phyloP scores from a whole-genome alignment of 345 rosid species.

The Rhodamnia rubescens region DNA sequence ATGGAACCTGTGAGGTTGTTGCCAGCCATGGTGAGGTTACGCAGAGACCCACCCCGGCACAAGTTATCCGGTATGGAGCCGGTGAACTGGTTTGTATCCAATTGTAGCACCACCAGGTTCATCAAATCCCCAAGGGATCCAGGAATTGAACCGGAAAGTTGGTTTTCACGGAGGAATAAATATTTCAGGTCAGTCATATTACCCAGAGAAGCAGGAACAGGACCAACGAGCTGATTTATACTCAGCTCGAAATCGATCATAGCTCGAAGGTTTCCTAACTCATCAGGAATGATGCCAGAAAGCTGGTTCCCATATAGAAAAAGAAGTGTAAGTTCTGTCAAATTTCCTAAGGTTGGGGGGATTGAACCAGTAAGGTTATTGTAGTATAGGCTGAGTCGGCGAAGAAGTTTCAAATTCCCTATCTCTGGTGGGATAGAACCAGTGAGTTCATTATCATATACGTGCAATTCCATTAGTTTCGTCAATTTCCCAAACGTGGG shows the following conservation, averaged over 20 bases:
- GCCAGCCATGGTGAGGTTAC: neutral
- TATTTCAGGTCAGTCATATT: conserved; percentile 13
- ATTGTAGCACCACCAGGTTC: neutral
- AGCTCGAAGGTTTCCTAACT: conserved; percentile 9
- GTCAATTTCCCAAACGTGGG: conserved; percentile 2
- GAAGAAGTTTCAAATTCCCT: neutral
- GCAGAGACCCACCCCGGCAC: neutral
- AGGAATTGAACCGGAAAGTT: conserved; percentile 17
- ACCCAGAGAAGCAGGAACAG: conserved; percentile 18
- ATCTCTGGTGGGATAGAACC: conserved; percentile 13
- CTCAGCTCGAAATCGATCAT: neutral
- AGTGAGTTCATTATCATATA: conserved; percentile 4
- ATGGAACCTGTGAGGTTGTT: conserved; percentile 17
- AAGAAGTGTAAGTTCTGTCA: neutral
- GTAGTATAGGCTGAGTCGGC: neutral
- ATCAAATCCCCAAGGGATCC: conserved; percentile 8
- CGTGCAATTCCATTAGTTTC: neutral
- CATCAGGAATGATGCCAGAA: neutral
- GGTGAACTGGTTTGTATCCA: neutral
- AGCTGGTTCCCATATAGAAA: neutral
- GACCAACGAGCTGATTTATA: neutral
- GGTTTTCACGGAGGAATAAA: conserved; percentile 15
- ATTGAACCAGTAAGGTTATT: neutral
- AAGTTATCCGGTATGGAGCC: conserved; percentile 1
- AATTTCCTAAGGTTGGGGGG: neutral